phyloP scores from a whole-genome alignment of 2,329 filamentous ascomycete species.

The Cercospora berteroae region DNA sequence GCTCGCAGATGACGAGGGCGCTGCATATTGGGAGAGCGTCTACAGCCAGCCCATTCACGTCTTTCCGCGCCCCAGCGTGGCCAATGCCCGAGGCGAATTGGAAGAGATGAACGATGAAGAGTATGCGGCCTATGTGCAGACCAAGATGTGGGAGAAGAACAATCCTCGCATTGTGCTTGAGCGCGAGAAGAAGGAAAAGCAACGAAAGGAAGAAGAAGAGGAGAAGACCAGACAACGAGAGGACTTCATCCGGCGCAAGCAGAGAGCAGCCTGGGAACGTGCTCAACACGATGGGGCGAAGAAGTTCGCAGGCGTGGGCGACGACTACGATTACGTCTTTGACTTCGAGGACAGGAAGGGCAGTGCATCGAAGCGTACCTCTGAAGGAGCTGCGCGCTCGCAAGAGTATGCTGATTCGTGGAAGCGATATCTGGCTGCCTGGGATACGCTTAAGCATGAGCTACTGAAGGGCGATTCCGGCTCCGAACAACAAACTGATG shows the following conservation, averaged over 20 bases:
- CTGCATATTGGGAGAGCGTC: slow-evolving; percentile 91
- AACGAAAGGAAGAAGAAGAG: slow-evolving; percentile 49
- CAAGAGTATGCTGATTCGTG: slow-evolving; percentile 33
- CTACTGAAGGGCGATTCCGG: slow-evolving; percentile 15
- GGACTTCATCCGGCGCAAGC: slow-evolving; percentile 45
- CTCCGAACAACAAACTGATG: not conserved
- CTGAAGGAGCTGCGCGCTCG: not conserved
- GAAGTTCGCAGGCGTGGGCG: slow-evolving; percentile 41
- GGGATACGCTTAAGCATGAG: slow-evolving; percentile 34
- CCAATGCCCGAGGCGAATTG: slow-evolving; percentile 55
- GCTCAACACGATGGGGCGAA: slow-evolving; percentile 38
- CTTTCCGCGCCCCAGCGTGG: slow-evolving; percentile 67
- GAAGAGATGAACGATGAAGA: slow-evolving; percentile 91
- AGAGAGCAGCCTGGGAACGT: slow-evolving; percentile 37
- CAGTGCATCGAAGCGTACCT: slow-evolving; percentile 14
- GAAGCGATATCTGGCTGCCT: slow-evolving; percentile 32
- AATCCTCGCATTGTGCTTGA: slow-evolving; percentile 81
- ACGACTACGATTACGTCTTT: slow-evolving; percentile 47
- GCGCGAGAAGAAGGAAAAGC: slow-evolving; percentile 60
- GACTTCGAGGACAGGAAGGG: slow-evolving; percentile 21
- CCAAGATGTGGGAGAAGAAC: slow-evolving; percentile 93
- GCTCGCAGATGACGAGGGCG: slow-evolving; percentile 93
- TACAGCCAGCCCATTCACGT: slow-evolving; percentile 92
- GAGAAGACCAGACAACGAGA: slow-evolving; percentile 35
- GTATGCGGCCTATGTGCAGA: slow-evolving; percentile 80